These are phyloP conservation scores for Sclerotinia nivalis DNA, from an alignment of 2,329 filamentous ascomycete genomes.

Conservation along the genomic window DNA sequence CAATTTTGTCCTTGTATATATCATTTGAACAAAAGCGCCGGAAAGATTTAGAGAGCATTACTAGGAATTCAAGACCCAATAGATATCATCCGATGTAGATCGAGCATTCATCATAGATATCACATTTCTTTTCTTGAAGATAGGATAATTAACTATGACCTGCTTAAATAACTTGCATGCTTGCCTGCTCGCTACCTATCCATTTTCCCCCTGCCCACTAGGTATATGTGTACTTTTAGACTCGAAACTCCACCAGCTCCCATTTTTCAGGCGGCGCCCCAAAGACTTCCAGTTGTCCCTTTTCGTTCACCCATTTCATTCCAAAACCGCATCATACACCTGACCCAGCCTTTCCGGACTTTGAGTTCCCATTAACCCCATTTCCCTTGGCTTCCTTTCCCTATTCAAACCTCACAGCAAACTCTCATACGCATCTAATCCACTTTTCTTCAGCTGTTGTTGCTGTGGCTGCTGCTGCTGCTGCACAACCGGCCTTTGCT, in stretches of 20 bases:
- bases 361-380: background rate
- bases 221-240: conserved; percentile 9
- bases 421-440: conserved; percentile 58
- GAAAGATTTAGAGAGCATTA: background rate
- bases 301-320: background rate
- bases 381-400: background rate
- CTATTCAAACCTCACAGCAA: conserved; percentile 46
- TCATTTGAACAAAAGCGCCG: background rate
- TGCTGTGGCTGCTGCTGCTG: conserved; percentile 30
- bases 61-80: background rate
- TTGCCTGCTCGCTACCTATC: background rate
- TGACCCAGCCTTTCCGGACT: background rate
- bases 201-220: background rate
- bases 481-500: conserved; percentile 19
- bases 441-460: conserved; percentile 43
- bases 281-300: background rate
- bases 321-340: background rate
- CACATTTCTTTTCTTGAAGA: background rate
- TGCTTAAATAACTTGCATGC: background rate
- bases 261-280: background rate
- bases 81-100: background rate
- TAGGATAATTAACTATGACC: background rate
- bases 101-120: background rate
- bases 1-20: background rate
- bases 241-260: conserved; percentile 10